Percentiles rank a stretch among this genome's conserved stretches.
These are phyloP conservation scores for Blastobotrys buckinghamii DNA, from an alignment of 1,139 yeast genomes.

Conservation along the genomic window DNA sequence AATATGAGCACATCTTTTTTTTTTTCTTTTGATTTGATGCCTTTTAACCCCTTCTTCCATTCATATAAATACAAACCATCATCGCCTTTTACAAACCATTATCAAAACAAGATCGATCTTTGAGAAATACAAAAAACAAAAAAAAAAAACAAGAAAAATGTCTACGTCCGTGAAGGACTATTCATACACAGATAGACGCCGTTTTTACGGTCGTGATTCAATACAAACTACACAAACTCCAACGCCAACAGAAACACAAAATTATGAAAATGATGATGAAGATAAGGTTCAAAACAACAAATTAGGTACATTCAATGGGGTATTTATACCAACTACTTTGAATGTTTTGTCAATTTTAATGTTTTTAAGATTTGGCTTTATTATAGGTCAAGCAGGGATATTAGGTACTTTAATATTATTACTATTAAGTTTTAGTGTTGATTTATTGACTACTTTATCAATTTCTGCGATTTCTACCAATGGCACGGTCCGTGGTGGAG, in stretches of 20 bases:
- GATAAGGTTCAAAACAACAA: conserved; percentile 17
- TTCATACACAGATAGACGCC: not conserved
- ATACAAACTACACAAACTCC: not conserved
- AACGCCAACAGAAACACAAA: not conserved
- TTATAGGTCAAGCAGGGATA: conserved; percentile 73
- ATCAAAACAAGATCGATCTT: too few relatives aligned
- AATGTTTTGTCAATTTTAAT: conserved; percentile 73
- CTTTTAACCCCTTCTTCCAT: too few relatives aligned
- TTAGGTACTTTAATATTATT: conserved; percentile 47
- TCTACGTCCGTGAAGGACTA: not conserved
- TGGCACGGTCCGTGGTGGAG: conserved; percentile 81
- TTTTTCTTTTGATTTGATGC: too few relatives aligned
- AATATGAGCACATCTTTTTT: too few relatives aligned
- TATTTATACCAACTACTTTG: conserved; percentile 68
- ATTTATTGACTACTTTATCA: conserved; percentile 63
- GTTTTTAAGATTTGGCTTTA: conserved; percentile 75
- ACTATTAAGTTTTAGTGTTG: conserved; percentile 54
- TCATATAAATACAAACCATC: too few relatives aligned
- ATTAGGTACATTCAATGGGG: conserved; percentile 40
- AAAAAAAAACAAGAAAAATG: not conserved
- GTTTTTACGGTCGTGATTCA: conserved; percentile 5
- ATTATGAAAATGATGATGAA: not conserved
- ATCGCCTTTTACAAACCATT: too few relatives aligned
- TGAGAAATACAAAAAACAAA: not conserved
- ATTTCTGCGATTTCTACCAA: conserved; percentile 78